Evolutionary conservation across 1,139 yeast genomes (phyloP).

Genomic region (Protomyces macrosporus): DNA sequence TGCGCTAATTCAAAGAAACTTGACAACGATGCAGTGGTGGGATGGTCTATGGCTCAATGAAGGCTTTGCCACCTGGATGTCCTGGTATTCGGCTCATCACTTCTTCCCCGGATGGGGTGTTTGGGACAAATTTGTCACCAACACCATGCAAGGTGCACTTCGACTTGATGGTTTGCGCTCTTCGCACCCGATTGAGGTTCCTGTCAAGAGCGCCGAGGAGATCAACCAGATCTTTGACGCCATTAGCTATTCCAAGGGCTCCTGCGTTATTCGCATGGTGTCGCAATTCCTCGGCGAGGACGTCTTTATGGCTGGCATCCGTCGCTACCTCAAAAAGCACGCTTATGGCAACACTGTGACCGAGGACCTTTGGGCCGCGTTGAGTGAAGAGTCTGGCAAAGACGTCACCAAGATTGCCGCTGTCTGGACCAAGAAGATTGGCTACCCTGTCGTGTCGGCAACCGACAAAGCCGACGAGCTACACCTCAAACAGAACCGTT

Average conservation of each 20-base stretch:
- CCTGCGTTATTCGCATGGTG: conserved; percentile 71
- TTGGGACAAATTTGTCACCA: conserved; percentile 67
- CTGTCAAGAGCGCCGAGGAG: conserved; percentile 72
- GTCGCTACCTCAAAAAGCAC: conserved; percentile 64
- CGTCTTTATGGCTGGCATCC: conserved; percentile 69
- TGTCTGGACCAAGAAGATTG: conserved; percentile 76
- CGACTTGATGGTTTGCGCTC: conserved; percentile 68
- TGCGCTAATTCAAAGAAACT: conserved; percentile 40
- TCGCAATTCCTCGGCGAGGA: conserved; percentile 72
- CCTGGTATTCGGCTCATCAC: conserved; percentile 70
- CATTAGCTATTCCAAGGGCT: conserved; percentile 78
- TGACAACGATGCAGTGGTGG: conserved; percentile 95
- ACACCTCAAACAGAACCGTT: conserved; percentile 64
- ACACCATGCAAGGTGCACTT: conserved; percentile 64
- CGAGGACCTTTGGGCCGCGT: conserved; percentile 71
- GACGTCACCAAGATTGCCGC: conserved; percentile 70
- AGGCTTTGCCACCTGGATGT: conserved; percentile 83
- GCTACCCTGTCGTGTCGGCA: conserved; percentile 74
- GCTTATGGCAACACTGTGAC: conserved; percentile 74
- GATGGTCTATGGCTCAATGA: conserved; percentile 88
- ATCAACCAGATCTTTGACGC: conserved; percentile 84
- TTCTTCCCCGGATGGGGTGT: conserved; percentile 84
- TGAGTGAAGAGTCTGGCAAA: conserved; percentile 66
- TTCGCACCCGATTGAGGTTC: conserved; percentile 84
- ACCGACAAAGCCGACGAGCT: conserved; percentile 43